Conservation (phyloP, 495 filamentous ascomycete genomes). For the Aspergillus homomorphus region DNA sequence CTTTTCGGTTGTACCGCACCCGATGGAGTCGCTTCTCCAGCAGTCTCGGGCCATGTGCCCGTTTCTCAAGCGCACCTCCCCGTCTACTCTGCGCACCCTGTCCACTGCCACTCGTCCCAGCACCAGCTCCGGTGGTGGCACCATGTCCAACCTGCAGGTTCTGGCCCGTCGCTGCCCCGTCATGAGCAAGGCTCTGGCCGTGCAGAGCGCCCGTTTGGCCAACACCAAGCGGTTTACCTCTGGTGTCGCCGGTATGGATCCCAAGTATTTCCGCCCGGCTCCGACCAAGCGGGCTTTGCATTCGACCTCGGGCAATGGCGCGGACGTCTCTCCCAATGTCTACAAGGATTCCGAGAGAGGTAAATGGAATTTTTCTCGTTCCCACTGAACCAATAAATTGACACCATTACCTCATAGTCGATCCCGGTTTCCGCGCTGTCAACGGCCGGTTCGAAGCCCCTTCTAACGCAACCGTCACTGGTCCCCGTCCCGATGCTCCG, state of each 20-base stretch:
- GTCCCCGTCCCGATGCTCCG: constrained; percentile 43
- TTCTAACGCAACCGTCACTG: constrained; percentile 13
- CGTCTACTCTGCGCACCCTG: constrained; percentile 81
- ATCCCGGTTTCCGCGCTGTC: constrained; percentile 20
- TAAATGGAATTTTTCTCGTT: not conserved
- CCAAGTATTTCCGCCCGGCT: constrained; percentile 35
- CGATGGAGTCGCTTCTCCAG: constrained; percentile 89
- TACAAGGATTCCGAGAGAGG: constrained; percentile 60
- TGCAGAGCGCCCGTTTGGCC: constrained; percentile 68
- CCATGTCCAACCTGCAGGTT: constrained; percentile 95
- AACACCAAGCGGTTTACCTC: constrained; percentile 47
- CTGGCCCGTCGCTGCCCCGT: constrained; percentile 93
- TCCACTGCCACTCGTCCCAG: constrained; percentile 72
- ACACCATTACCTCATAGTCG: constrained; percentile 21
- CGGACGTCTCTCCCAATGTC: constrained; percentile 63
- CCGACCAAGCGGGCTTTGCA: constrained; percentile 70
- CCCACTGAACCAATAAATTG: not conserved
- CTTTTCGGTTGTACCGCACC: constrained; percentile 12
- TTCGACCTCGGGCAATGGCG: constrained; percentile 69
- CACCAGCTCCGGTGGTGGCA: constrained; percentile 75
- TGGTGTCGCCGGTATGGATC: constrained; percentile 31
- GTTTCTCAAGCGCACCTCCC: constrained; percentile 91
- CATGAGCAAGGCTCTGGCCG: constrained; percentile 95
- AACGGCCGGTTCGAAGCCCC: constrained; percentile 8
- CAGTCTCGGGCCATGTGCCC: constrained; percentile 95